Evolutionary conservation across 768 basidiomycete species (phyloP).

Genomic region (Pleurotus salmoneostramineus): DNA sequence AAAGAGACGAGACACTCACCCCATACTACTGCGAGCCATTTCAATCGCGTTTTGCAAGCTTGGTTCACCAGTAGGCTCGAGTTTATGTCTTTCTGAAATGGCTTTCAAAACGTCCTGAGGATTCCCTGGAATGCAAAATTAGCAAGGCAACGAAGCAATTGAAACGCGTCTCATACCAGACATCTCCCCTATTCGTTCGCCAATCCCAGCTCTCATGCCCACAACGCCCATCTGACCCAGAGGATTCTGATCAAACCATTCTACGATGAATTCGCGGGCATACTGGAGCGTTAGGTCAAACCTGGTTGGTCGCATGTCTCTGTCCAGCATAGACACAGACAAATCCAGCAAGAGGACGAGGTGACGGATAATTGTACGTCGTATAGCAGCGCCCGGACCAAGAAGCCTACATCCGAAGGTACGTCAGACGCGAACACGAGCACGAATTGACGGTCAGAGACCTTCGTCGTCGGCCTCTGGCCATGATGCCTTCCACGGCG

Average conservation of each 20-base stretch:
- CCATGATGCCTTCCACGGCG: slow-evolving; percentile 87
- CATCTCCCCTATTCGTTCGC: slow-evolving; percentile 89
- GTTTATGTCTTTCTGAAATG: slow-evolving; percentile 79
- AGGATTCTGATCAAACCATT: slow-evolving; percentile 99
- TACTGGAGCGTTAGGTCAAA: slow-evolving; percentile 91
- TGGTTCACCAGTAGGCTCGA: slow-evolving; percentile 90
- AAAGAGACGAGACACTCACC: slow-evolving; percentile 36
- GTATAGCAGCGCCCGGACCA: slow-evolving; percentile 81
- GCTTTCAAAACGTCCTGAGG: slow-evolving; percentile 92
- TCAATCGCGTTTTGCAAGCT: slow-evolving; percentile 97
- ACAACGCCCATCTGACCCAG: slow-evolving; percentile 95
- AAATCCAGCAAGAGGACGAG: slow-evolving; percentile 90
- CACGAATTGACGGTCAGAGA: slow-evolving; percentile 24
- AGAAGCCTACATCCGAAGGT: slow-evolving; percentile 47
- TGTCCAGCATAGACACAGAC: slow-evolving; percentile 88
- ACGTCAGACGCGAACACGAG: slow-evolving; percentile 2
- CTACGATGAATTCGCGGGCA: slow-evolving; percentile 84
- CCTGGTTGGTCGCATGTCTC: slow-evolving; percentile 93
- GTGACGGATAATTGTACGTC: slow-evolving; percentile 95
- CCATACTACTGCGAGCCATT: slow-evolving; percentile 93
- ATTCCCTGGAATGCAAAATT: slow-evolving; percentile 56
- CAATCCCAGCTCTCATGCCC: slow-evolving; percentile 87
- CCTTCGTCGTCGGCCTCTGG: slow-evolving; percentile 82
- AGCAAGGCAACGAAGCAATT: slow-evolving; percentile 7
- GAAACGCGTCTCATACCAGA: slow-evolving; percentile 57